Base-by-base conservation (phyloP, 176 grass and related monocot species). In the Calamus simplicifolius region DNA sequence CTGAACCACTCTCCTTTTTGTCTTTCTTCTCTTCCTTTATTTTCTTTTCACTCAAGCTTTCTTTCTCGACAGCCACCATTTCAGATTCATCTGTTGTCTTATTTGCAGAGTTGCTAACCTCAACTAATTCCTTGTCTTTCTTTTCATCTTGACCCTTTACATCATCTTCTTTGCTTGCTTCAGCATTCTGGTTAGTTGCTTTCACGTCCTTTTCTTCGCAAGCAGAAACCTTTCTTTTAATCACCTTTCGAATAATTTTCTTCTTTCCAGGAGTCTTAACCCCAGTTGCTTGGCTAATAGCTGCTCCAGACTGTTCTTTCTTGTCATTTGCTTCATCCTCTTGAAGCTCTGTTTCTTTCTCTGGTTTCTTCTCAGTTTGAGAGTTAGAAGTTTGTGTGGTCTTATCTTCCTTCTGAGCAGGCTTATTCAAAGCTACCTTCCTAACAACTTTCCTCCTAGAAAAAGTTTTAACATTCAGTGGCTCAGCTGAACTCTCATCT, bases 221-320 rank as follows among this genome's bases (percentile, higher is more conserved):
- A 18, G 62, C 56, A 49, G 80, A 67, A 49, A 89, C 62, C 62
- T 89, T 98, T 66, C 79, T 82, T 73, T 98, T 98, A 68, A 98
- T 70, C 71, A 98, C 51, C 54, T 88, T 92, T 72, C 88, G 81
- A 75, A 98, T 85, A 61, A 98, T n/a, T 72, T 89, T 93, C 85
- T 83, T 98, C 71, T 92, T 98, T 5, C 70, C 79, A 70, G 69
- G 25, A 67, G 75, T 85, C 79, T 77, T 90, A 49, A 70, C 64
- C 59, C 64, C 81, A n/a, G 74, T 58, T 67, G 69, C 73, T 51
- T 83, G 76, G 48, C 18, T 58, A 27, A 15, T 38, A 18, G 17
- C 43, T 49, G 63, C 18, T 58, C 35, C 74, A 19, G 19, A 62
- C 26, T 60, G 69, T 27, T 82, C 72, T 80, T 85, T 80, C 64